Evolutionary conservation across 2,329 filamentous ascomycete species (phyloP), one percentile per base, ranked within the genome.

Genomic region (Aspergillus felis): DNA sequence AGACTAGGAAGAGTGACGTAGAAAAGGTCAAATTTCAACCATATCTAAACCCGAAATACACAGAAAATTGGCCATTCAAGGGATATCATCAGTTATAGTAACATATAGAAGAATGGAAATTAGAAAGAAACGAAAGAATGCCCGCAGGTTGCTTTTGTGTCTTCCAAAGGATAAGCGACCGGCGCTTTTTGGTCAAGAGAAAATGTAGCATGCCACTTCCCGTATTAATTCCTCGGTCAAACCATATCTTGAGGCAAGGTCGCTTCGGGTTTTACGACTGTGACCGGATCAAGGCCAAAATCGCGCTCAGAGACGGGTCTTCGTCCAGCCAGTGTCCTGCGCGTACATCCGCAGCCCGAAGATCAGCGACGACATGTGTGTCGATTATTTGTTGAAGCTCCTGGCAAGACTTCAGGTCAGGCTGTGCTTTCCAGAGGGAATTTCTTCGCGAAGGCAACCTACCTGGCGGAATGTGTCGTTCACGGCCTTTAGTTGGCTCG

Each of bases 261-360:
- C 25, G n/a, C n/a, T 25, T 22, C 20, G 29, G 4, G 29, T 27
- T 24, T 27, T 56, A 73, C 57, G 68, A 68, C 57, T 75, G 74
- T 32, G 71, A 68, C 49, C 68, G 70, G 47, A 79, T 76, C 75
- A 77, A 80, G 35, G 68, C 66, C 25, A 74, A 76, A 50, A 85
- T 83, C 22, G 75, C 74, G 17, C 76, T 74, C 57, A 87, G 72
- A 7, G 81, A 76, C 3, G 85, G 85, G 65, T 87, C 85, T 60
- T 87, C 85, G 41, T 74, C 73, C 48, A 86, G 74, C 84, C 84
- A 87, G 72, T 86, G 84, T 42, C 82, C 81, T 61, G 83, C 82
- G 46, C 80, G 74, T 47, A 75, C 65, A 65, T 87, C 85, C 44
- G 82, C 79, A 27, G 78, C 74, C 60, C 81, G 79, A 20, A 87